Conservation (phyloP, 1,284 basidiomycete species). For the Leccinum angustisporum region DNA sequence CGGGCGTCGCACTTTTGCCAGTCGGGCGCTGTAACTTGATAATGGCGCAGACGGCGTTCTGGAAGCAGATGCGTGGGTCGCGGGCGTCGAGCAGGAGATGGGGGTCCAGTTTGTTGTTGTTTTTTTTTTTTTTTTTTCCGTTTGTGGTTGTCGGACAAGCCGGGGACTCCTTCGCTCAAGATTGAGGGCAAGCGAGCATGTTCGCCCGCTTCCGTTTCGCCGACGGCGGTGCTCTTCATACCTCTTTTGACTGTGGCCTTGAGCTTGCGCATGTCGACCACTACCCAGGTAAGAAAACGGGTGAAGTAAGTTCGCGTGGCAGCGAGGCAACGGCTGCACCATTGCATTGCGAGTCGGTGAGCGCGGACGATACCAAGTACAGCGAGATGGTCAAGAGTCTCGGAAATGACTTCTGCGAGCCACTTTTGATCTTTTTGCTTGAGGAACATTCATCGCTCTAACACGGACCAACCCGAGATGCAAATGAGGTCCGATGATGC, state of each 20-base stretch:
- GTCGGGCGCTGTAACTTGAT: constrained; percentile 34
- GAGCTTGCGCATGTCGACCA: constrained; percentile 7
- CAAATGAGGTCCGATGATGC: too few species aligned
- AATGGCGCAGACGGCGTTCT: constrained; percentile 33
- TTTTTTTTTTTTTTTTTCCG: background rate
- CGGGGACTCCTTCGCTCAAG: constrained; percentile 5
- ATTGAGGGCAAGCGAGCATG: constrained; percentile 2
- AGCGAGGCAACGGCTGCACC: constrained; percentile 18
- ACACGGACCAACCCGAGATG: too few species aligned
- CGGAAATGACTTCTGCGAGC: constrained; percentile 65
- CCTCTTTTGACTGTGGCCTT: background rate
- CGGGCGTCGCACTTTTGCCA: constrained; percentile 17
- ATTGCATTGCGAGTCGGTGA: constrained; percentile 23
- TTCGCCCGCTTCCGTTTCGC: background rate
- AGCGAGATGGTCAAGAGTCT: constrained; percentile 44
- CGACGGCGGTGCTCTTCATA: background rate
- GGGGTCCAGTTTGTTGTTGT: constrained; percentile 3
- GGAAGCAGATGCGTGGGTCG: constrained; percentile 32
- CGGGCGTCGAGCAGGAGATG: constrained; percentile 26
- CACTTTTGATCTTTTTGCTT: constrained; percentile 70
- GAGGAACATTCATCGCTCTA: constrained; percentile 51
- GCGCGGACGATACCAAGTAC: constrained; percentile 40
- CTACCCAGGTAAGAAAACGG: constrained; percentile 12
- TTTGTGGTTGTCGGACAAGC: constrained; percentile 1
- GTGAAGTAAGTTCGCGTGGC: constrained; percentile 11